phyloP scores from a whole-genome alignment of 305 asterid species.

The Solanum hybrid region DNA sequence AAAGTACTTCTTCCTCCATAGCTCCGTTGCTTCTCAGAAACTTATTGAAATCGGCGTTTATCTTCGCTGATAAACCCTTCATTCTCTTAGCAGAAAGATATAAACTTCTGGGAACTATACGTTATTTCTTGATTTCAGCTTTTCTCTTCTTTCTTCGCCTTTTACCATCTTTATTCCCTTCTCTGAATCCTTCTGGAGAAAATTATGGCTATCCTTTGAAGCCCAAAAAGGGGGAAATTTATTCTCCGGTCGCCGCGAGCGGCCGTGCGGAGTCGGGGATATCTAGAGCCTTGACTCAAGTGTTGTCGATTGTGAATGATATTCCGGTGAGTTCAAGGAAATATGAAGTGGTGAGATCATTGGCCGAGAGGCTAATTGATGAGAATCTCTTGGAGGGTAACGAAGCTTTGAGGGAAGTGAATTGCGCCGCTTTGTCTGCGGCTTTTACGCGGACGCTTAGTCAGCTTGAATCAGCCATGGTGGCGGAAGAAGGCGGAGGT shows the following conservation, averaged over 20 bases:
- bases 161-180: constrained; percentile 37
- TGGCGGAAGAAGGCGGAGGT: constrained; percentile 21
- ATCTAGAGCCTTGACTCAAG: constrained; percentile 63
- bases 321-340: constrained; percentile 82
- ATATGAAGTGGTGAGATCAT: constrained; percentile 58
- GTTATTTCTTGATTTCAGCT: constrained; percentile 24
- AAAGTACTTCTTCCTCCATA: constrained; percentile 32
- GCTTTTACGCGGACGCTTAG: constrained; percentile 50
- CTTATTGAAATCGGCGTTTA: constrained; percentile 30
- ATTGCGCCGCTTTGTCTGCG: constrained; percentile 46
- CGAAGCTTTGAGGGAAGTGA: constrained; percentile 36
- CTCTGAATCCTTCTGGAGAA: constrained; percentile 16
- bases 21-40: constrained; percentile 48
- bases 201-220: constrained; percentile 11
- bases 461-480: constrained; percentile 49
- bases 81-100: constrained; percentile 22
- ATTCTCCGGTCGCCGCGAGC: constrained; percentile 3
- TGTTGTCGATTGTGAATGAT: constrained; percentile 54
- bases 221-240: constrained; percentile 1
- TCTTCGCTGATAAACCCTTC: constrained; percentile 41
- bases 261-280: constrained; percentile 35
- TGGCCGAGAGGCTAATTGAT: constrained; percentile 70
- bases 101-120: constrained; percentile 31
- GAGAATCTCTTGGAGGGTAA: constrained; percentile 46
- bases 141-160: constrained; percentile 50